A percentile compares a stretch with the other conserved stretches of the same genome.
phyloP scores from a whole-genome alignment of 2,329 filamentous ascomycete genomes.

The Gaeumannomyces tritici region DNA sequence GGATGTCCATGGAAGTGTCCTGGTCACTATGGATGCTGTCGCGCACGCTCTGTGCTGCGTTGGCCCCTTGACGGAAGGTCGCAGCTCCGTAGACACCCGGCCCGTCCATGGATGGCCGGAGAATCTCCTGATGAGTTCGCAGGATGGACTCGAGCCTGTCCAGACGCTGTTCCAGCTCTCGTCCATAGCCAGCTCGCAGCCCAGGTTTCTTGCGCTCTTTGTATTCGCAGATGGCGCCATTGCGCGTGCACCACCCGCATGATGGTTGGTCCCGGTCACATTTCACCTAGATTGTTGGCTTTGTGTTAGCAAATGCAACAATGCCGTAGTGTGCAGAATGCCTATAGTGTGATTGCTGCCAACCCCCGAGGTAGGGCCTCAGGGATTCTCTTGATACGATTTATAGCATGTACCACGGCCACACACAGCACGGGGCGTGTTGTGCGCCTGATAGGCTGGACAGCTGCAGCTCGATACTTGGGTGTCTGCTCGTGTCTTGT shows the following conservation, averaged over 20 bases:
- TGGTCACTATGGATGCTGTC: slow-evolving; percentile 46
- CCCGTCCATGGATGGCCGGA: slow-evolving; percentile 44
- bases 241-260: slow-evolving; percentile 58
- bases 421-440: not conserved
- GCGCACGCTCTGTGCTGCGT: slow-evolving; percentile 30
- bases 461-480: too few relatives aligned
- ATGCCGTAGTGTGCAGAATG: slow-evolving; percentile 1
- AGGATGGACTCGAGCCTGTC: slow-evolving; percentile 61
- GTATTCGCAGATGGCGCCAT: slow-evolving; percentile 55
- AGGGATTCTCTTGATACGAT: too few relatives aligned
- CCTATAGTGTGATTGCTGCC: too few relatives aligned
- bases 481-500: not conserved
- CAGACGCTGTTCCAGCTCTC: slow-evolving; percentile 63
- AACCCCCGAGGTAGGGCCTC: too few relatives aligned
- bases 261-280: slow-evolving; percentile 68
- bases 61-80: slow-evolving; percentile 14
- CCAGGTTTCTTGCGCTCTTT: slow-evolving; percentile 61
- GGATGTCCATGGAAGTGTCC: slow-evolving; percentile 40
- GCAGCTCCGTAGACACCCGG: not conserved
- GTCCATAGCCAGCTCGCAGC: slow-evolving; percentile 57
- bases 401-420: too few relatives aligned
- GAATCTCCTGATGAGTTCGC: slow-evolving; percentile 54
- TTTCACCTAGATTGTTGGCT: slow-evolving; percentile 44
- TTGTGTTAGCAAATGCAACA: not conserved
- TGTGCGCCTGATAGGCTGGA: too few relatives aligned